These are phyloP conservation scores for Thelonectria discophora DNA, from an alignment of 2,329 filamentous ascomycete species.

Conservation along the genomic window DNA sequence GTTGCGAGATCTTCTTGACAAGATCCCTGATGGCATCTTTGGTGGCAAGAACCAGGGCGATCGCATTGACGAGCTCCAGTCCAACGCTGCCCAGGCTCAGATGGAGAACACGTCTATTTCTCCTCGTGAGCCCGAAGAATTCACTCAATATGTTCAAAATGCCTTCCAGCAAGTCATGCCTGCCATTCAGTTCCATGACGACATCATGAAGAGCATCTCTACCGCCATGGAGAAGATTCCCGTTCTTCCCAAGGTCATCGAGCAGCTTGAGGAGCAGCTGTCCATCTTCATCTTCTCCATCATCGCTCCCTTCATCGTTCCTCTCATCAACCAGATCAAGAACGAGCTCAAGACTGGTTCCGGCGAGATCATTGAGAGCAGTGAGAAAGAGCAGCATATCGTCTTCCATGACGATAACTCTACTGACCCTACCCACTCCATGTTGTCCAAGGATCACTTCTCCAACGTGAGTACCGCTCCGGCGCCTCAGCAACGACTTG, in stretches of 20 bases:
- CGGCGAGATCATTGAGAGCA: conserved; percentile 86
- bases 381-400: conserved; percentile 82
- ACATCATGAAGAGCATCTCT: conserved; percentile 81
- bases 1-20: conserved; percentile 80
- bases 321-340: conserved; percentile 87
- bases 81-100: conserved; percentile 77
- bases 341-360: conserved; percentile 86
- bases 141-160: conserved; percentile 78
- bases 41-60: conserved; percentile 77
- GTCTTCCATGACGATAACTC: conserved; percentile 83
- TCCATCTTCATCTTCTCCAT: conserved; percentile 92
- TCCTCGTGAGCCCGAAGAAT: conserved; percentile 84
- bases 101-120: conserved; percentile 78
- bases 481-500: background rate
- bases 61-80: conserved; percentile 82
- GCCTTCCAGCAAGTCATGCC: conserved; percentile 85
- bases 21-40: conserved; percentile 83
- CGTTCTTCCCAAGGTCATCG: conserved; percentile 82
- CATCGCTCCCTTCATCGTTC: conserved; percentile 86
- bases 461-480: conserved; percentile 68
- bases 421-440: conserved; percentile 89
- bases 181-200: conserved; percentile 89
- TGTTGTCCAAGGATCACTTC: conserved; percentile 97
- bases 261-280: conserved; percentile 87
- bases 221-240: conserved; percentile 86